Evolutionary conservation across 768 basidiomycete genomes (phyloP).

Genomic region (Naganishia kalamii): DNA sequence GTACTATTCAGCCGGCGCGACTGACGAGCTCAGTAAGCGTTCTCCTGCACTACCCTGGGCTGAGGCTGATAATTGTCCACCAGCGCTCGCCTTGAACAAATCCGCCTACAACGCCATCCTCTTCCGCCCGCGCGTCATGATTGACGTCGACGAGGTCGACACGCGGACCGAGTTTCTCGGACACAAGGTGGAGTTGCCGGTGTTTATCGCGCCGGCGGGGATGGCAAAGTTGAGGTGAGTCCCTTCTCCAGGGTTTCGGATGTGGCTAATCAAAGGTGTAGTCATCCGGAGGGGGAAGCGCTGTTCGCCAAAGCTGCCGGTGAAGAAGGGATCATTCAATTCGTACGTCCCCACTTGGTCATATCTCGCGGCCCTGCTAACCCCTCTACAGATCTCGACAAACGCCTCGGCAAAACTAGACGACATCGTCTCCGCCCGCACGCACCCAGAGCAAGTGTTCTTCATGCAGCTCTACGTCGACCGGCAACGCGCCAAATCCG

Average conservation of each 20-base stretch:
- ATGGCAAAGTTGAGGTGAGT: slow-evolving; percentile 43
- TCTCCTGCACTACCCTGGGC: background rate
- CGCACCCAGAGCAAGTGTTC: slow-evolving; percentile 35
- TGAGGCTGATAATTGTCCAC: background rate
- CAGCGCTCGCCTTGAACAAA: slow-evolving; percentile 37
- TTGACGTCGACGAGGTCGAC: slow-evolving; percentile 43
- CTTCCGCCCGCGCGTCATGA: slow-evolving; percentile 45
- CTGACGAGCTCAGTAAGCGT: slow-evolving; percentile 42
- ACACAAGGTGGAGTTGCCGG: slow-evolving; percentile 39
- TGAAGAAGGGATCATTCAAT: slow-evolving; percentile 33
- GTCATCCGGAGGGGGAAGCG: slow-evolving; percentile 47
- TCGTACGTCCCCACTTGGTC: slow-evolving; percentile 29
- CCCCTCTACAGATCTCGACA: slow-evolving; percentile 41
- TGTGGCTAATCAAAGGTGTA: background rate
- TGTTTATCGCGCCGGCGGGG: slow-evolving; percentile 48
- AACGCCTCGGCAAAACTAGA: slow-evolving; percentile 46
- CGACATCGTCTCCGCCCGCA: slow-evolving; percentile 34
- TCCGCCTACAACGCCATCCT: slow-evolving; percentile 41
- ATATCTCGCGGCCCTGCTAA: background rate
- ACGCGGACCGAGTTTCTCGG: slow-evolving; percentile 45
- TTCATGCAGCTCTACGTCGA: slow-evolving; percentile 48
- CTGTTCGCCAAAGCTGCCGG: slow-evolving; percentile 42
- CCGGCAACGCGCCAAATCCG: slow-evolving; percentile 41
- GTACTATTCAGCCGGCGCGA: slow-evolving; percentile 44
- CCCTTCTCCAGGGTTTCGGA: background rate